phyloP scores from a whole-genome alignment of 495 filamentous ascomycete species.

The Talaromyces trachyspermus region DNA sequence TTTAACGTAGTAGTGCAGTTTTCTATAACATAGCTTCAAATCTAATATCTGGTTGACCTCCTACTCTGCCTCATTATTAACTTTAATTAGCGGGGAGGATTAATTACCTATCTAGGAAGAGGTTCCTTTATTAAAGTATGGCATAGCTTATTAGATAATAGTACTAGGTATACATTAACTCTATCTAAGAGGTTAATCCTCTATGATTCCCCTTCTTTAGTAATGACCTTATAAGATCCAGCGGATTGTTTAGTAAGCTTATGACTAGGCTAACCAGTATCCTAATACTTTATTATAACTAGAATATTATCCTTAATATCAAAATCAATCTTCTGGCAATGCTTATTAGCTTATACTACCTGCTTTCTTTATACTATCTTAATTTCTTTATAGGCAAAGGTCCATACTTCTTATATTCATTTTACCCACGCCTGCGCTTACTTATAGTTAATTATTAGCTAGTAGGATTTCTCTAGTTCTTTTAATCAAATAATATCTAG shows the following conservation, averaged over 20 bases:
- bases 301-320: conserved; percentile 1
- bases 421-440: background rate
- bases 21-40: background rate
- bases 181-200: conserved; percentile 8
- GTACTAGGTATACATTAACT: conserved; percentile 16
- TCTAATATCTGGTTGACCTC: conserved; percentile 3
- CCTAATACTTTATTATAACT: conserved; percentile 5
- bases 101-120: background rate
- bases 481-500: background rate
- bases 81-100: background rate
- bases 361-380: background rate
- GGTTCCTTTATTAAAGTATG: background rate
- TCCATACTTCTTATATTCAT: background rate
- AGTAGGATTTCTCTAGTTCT: too few relatives aligned
- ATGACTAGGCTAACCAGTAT: background rate
- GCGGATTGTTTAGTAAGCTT: background rate
- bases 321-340: conserved; percentile 2
- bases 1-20: conserved; percentile 7
- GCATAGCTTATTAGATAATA: conserved; percentile 9
- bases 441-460: background rate
- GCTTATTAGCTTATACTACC: background rate
- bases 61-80: conserved; percentile 9
- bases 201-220: too few relatives aligned
- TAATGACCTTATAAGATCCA: background rate
- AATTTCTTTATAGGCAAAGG: background rate